These are phyloP conservation scores for Hymenoscyphus salicellus DNA, from an alignment of 2,329 filamentous ascomycete genomes.

Conservation along the genomic window DNA sequence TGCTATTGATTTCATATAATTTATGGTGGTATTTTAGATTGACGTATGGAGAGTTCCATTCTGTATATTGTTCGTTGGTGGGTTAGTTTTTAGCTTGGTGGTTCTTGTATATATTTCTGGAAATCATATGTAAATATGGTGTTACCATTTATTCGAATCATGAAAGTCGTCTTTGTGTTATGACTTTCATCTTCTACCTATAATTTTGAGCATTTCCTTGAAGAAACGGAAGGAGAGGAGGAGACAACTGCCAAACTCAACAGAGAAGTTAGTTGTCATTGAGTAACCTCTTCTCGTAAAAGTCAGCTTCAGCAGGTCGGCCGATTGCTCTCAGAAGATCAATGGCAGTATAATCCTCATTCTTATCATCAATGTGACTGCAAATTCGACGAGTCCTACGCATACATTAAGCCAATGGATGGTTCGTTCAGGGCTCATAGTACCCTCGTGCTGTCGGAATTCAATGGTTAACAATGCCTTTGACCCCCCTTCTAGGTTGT, in stretches of 20 bases:
- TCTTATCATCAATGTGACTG: neutral
- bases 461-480: neutral
- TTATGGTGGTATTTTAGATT: conserved; percentile 14
- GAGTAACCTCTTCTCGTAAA: too few relatives aligned
- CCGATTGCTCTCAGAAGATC: neutral
- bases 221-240: too few relatives aligned
- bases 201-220: too few relatives aligned
- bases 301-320: neutral
- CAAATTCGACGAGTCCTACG: conserved; percentile 4
- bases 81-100: neutral
- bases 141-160: neutral
- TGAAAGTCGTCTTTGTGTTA: too few relatives aligned
- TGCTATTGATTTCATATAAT: conserved; percentile 15
- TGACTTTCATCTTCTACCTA: too few relatives aligned
- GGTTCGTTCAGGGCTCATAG: neutral
- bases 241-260: too few relatives aligned
- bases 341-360: neutral
- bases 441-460: neutral
- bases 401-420: neutral
- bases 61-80: neutral
- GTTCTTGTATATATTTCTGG: neutral
- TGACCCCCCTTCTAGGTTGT: neutral
- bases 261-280: too few relatives aligned
- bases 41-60: neutral
- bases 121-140: neutral